Base-by-base conservation (phyloP, 345 rosid species). In the Moricandia arvensis region DNA sequence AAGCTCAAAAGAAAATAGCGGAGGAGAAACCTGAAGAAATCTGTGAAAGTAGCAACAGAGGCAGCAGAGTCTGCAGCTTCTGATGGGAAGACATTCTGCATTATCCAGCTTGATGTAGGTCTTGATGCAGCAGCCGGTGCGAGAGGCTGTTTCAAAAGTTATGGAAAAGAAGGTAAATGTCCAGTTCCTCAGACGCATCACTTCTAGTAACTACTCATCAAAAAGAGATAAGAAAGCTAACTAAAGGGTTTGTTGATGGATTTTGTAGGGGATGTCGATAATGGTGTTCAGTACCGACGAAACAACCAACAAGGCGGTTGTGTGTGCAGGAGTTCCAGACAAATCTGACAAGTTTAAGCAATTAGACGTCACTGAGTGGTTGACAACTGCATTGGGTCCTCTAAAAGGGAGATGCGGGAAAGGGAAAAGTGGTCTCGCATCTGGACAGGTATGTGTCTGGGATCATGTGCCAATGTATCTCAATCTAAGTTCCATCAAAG, bases 41-140 rank as follows among this genome's bases (percentile, higher is more conserved):
- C 96, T 72, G 90, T 93, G 37, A 82, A 82, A 71, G 78, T 66
- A 71, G 87, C 94, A 58, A 72, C 82, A 37, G 88, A 85, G 76
- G 76, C 71, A 31, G 97, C 96, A 21, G 93, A 89, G 79, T 78
- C 80, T 71, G 93, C 97, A 62, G 81, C 85, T 55, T 85, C 91
- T 16, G 84, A 80, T 62, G 95, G 97, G 72, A 93, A 89, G 83
- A 68, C 82, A 3, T 93, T 90, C 78, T 93, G 94, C 79, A 79
- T 90, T 13, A 79, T 87, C 37, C 84, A 80, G 68, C 90, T 95
- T 33, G 91, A 95, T 76, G 93, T 91, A 63, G 99, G 98, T 43
- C 80, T 89, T 65, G 98, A 95, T 82, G 96, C 89, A 75, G 87
- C 87, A 58, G 98, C 99, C 99, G 18, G 97, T 90, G n/a, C 93